These are phyloP conservation scores for Diaporthe capsici DNA, from an alignment of 2,329 filamentous ascomycete genomes.

Conservation along the genomic window DNA sequence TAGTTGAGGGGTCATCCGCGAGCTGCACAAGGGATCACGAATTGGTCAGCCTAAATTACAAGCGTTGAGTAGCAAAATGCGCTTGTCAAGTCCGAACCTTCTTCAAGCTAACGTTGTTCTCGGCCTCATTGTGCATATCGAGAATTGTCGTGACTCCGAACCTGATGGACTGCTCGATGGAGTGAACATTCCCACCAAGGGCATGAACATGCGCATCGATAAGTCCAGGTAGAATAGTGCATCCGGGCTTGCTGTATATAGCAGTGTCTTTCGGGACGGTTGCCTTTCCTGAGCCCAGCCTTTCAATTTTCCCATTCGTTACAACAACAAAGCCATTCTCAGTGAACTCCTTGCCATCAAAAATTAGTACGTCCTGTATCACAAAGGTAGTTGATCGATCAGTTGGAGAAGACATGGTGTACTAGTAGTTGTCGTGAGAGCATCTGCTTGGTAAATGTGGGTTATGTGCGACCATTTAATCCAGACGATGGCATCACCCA, in stretches of 20 bases:
- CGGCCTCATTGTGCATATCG: constrained; percentile 8
- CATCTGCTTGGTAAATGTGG: background rate
- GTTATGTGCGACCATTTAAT: too few relatives aligned
- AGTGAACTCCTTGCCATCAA: background rate
- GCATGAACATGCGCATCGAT: constrained; percentile 24
- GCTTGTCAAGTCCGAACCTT: background rate
- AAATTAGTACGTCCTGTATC: background rate
- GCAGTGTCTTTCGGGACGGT: background rate
- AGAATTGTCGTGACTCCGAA: constrained; percentile 10
- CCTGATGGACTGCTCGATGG: constrained; percentile 6
- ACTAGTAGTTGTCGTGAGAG: background rate
- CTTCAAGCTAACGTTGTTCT: background rate
- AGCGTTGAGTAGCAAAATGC: background rate
- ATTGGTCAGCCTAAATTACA: background rate
- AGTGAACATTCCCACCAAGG: background rate
- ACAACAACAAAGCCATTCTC: constrained; percentile 4
- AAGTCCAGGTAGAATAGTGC: background rate
- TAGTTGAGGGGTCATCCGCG: background rate
- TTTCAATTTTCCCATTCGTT: background rate
- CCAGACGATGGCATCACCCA: too few relatives aligned
- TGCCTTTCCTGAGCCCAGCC: background rate
- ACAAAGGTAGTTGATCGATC: background rate
- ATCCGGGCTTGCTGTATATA: constrained; percentile 1
- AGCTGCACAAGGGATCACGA: background rate
- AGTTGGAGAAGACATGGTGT: background rate